Evolutionary conservation across 2,329 filamentous ascomycete genomes (phyloP).

Genomic region (Xylariaceae sp.): DNA sequence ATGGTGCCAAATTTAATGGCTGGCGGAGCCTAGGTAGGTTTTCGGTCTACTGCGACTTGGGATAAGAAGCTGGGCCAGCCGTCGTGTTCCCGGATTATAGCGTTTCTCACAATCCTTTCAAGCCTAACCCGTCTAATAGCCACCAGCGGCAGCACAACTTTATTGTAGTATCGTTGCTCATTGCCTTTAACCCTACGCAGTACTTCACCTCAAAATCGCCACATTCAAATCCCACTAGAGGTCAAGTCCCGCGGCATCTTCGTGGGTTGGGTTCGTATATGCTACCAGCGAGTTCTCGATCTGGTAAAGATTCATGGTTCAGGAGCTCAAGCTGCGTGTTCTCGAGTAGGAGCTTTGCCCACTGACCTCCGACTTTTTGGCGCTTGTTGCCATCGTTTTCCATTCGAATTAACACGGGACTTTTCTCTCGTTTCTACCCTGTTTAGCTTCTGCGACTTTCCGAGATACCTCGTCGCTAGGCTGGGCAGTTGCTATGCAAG

Average conservation of each 20-base stretch:
- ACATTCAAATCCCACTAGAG: background rate
- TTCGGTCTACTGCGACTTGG: conserved; percentile 13
- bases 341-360: conserved; percentile 2
- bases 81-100: conserved; percentile 9
- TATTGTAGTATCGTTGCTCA: conserved; percentile 3
- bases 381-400: background rate
- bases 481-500: conserved; percentile 7
- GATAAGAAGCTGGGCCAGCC: conserved; percentile 3
- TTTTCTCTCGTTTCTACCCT: background rate
- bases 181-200: background rate
- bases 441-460: conserved; percentile 13
- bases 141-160: conserved; percentile 9
- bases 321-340: background rate
- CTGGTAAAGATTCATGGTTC: background rate
- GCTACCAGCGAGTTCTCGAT: conserved; percentile 1
- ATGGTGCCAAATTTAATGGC: conserved; percentile 21
- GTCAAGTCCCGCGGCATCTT: background rate
- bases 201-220: conserved; percentile 4
- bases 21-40: conserved; percentile 22
- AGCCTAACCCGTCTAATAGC: background rate
- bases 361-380: background rate
- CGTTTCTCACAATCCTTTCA: background rate
- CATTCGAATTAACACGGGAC: background rate
- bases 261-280: background rate
- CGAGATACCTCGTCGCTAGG: conserved; percentile 8